Percentiles rank a stretch among this genome's conserved stretches.
Evolutionary conservation across 305 asterid species (phyloP).

Genomic region (Stenogyne calaminthoides): DNA sequence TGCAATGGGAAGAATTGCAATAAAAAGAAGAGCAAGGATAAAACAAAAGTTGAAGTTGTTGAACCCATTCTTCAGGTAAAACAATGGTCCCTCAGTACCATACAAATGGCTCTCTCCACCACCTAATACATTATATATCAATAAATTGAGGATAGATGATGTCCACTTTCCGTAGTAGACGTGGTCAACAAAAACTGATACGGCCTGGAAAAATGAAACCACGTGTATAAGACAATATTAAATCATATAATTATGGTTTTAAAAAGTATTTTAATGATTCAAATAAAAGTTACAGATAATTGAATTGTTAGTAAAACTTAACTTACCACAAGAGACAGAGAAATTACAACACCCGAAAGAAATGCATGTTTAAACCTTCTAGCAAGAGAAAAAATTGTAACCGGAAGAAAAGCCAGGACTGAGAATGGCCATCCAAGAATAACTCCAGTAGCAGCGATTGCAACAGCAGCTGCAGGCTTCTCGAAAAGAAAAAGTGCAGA

Average conservation of each 20-base stretch:
- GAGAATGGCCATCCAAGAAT: constrained; percentile 99
- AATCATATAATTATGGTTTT: constrained; percentile 24
- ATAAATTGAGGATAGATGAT: constrained; percentile 83
- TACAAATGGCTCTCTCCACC: constrained; percentile 99
- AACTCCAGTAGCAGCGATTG: constrained; percentile 88
- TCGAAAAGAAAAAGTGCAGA: constrained; percentile 85
- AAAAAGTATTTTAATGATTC: constrained; percentile 3
- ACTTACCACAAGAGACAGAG: constrained; percentile 70
- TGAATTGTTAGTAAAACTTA: constrained; percentile 15
- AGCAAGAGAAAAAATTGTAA: constrained; percentile 70
- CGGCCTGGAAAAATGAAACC: constrained; percentile 52
- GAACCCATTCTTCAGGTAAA: constrained; percentile 85
- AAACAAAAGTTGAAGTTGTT: constrained; percentile 94
- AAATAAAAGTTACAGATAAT: constrained; percentile 13
- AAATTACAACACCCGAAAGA: constrained; percentile 66
- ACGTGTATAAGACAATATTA: constrained; percentile 25
- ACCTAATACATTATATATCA: constrained; percentile 81
- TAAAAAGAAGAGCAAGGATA: constrained; percentile 83
- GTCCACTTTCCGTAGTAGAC: constrained; percentile 85
- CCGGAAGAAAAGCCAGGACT: constrained; percentile 88
- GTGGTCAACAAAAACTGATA: constrained; percentile 75
- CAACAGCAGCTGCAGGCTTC: constrained; percentile 87
- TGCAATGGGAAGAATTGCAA: constrained; percentile 69
- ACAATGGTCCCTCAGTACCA: constrained; percentile 85
- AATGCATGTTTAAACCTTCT: constrained; percentile 66